Conservation (phyloP, 495 filamentous ascomycete species). For the Annulohypoxylon bovei region DNA sequence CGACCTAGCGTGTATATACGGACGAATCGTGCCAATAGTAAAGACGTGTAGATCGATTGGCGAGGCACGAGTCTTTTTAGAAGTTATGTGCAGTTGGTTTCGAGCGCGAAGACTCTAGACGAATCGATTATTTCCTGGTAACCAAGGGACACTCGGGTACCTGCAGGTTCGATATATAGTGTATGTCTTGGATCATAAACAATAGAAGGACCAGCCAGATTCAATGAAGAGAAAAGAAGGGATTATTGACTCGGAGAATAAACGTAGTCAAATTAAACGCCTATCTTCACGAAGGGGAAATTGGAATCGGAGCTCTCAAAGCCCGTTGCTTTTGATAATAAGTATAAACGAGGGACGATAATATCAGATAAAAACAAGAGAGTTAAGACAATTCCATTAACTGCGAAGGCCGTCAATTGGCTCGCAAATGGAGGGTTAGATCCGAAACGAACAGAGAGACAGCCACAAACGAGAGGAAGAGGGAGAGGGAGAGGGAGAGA, state of each 20-base stretch:
- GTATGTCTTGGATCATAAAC: constrained; percentile 33
- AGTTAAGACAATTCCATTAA: constrained; percentile 30
- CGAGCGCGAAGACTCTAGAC: constrained; percentile 12
- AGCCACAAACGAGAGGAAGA: constrained; percentile 25
- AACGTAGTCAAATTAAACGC: constrained; percentile 17
- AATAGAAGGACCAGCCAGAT: constrained; percentile 38
- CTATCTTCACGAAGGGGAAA: constrained; percentile 13
- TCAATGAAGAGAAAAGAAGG: constrained; percentile 21
- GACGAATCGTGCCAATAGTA: constrained; percentile 2
- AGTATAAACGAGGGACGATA: constrained; percentile 31
- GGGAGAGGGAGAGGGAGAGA: not conserved
- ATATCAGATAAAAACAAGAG: constrained; percentile 7
- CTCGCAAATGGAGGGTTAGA: constrained; percentile 9
- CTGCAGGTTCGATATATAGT: constrained; percentile 28
- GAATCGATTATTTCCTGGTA: constrained; percentile 28
- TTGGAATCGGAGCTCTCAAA: constrained; percentile 36
- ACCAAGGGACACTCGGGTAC: constrained; percentile 16
- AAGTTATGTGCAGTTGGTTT: constrained; percentile 27
- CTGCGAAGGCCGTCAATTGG: constrained; percentile 14
- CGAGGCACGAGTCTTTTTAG: constrained; percentile 4
- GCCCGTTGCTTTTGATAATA: constrained; percentile 19
- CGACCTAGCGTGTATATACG: constrained; percentile 19
- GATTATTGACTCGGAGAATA: constrained; percentile 17
- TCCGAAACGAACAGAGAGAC: constrained; percentile 36
- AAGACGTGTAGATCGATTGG: constrained; percentile 14